phyloP scores from a whole-genome alignment of 768 basidiomycete genomes.

The Rhizopogon sp. region DNA sequence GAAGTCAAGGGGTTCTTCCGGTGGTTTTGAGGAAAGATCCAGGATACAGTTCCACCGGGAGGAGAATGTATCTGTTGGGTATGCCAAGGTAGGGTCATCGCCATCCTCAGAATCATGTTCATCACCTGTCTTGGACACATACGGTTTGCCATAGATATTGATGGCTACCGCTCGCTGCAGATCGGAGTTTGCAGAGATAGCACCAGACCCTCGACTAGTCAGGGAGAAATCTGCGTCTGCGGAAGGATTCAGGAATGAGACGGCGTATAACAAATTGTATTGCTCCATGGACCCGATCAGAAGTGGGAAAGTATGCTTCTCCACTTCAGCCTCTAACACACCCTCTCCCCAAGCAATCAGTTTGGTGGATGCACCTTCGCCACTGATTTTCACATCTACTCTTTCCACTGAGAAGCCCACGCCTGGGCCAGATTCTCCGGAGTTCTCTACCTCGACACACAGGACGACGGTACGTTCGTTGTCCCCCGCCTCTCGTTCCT shows the following conservation, averaged over 20 bases:
- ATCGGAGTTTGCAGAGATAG: slow-evolving; percentile 34
- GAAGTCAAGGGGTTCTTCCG: slow-evolving; percentile 15
- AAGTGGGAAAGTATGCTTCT: slow-evolving; percentile 61
- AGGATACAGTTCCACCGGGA: slow-evolving; percentile 91
- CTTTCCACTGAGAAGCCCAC: slow-evolving; percentile 74
- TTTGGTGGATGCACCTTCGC: slow-evolving; percentile 49
- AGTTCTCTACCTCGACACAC: slow-evolving; percentile 89
- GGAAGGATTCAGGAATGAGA: slow-evolving; percentile 71
- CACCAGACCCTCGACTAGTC: slow-evolving; percentile 25
- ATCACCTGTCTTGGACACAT: slow-evolving; percentile 22
- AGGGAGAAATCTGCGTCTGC: slow-evolving; percentile 44
- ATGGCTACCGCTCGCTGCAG: slow-evolving; percentile 78
- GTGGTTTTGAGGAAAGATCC: slow-evolving; percentile 51
- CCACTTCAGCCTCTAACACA: slow-evolving; percentile 26
- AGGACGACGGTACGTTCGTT: slow-evolving; percentile 84
- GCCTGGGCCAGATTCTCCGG: slow-evolving; percentile 53
- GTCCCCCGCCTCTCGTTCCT: slow-evolving; percentile 57
- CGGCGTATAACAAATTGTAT: slow-evolving; percentile 84
- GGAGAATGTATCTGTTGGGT: slow-evolving; percentile 71
- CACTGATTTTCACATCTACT: slow-evolving; percentile 72
- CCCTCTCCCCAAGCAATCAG: slow-evolving; percentile 47
- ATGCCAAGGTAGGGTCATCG: slow-evolving; percentile 24
- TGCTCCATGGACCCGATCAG: slow-evolving; percentile 70
- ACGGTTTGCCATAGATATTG: slow-evolving; percentile 73
- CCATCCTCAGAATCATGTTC: slow-evolving; percentile 11